These are phyloP conservation scores for Kodamaea jinghongensis DNA, from an alignment of 805 yeast genomes.

Conservation along the genomic window DNA sequence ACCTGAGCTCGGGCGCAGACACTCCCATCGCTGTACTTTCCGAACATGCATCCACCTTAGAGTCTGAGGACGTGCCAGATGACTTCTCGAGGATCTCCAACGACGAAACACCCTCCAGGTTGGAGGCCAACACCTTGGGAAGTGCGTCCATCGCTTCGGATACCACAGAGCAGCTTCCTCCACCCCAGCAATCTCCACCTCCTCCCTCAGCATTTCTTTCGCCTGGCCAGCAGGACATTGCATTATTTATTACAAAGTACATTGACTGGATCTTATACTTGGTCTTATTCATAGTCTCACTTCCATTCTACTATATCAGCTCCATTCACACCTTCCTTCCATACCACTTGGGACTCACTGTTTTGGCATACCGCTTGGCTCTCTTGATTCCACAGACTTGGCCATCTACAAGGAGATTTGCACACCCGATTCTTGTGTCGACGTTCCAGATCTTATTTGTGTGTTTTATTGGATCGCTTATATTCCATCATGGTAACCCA, in stretches of 20 bases:
- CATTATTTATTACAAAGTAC: slow-evolving; percentile 38
- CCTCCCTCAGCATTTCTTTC: slow-evolving; percentile 14
- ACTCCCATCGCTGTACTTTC: too few relatives aligned
- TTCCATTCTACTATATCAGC: slow-evolving; percentile 56
- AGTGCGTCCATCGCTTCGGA: not conserved
- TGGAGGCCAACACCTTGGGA: too few relatives aligned
- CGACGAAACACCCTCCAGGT: too few relatives aligned
- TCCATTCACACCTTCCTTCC: slow-evolving; percentile 53
- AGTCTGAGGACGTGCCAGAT: too few relatives aligned
- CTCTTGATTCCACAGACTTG: slow-evolving; percentile 42
- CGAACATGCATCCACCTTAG: too few relatives aligned
- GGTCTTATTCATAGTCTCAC: slow-evolving; percentile 48
- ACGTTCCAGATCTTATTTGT: slow-evolving; percentile 63
- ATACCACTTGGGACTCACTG: slow-evolving; percentile 59
- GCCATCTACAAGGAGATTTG: slow-evolving; percentile 47
- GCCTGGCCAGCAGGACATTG: slow-evolving; percentile 14
- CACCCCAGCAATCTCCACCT: not conserved
- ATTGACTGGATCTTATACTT: slow-evolving; percentile 56
- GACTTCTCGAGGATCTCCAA: too few relatives aligned
- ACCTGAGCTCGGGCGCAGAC: too few relatives aligned
- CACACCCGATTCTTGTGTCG: slow-evolving; percentile 72
- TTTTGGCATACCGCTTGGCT: slow-evolving; percentile 53
- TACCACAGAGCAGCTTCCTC: not conserved
- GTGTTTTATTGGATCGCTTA: slow-evolving; percentile 58
- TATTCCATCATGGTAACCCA: slow-evolving; percentile 38